A percentile compares a stretch with the other conserved stretches of the same genome.
phyloP scores from a whole-genome alignment of 129 eudicot genomes.

The Pseudognaphalium luteoalbum region DNA sequence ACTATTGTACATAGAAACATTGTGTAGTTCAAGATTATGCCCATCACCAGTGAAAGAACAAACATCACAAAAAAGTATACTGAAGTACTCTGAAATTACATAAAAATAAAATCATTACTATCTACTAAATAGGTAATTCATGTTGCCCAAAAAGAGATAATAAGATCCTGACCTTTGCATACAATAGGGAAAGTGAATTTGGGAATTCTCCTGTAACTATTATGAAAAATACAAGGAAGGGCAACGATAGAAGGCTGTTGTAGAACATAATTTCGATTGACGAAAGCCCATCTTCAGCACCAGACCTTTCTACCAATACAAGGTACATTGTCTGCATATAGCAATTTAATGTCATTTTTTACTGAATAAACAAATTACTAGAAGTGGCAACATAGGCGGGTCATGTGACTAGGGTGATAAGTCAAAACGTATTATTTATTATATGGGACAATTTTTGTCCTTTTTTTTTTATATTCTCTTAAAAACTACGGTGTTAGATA shows the following conservation, averaged over 20 bases:
- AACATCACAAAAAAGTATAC: conserved; percentile 62
- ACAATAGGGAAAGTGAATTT: conserved; percentile 61
- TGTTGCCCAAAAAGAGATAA: background rate
- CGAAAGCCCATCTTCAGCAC: conserved; percentile 96
- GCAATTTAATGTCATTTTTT: conserved; percentile 22
- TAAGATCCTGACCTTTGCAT: conserved; percentile 68
- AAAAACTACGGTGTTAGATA: background rate
- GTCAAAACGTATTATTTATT: background rate
- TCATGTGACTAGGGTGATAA: background rate
- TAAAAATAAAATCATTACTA: conserved; percentile 11
- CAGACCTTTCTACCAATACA: conserved; percentile 90
- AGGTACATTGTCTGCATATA: conserved; percentile 95
- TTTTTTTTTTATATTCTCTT: background rate
- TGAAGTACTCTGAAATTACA: conserved; percentile 61
- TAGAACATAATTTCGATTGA: conserved; percentile 94
- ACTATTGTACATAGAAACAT: conserved; percentile 98
- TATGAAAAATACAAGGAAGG: conserved; percentile 77
- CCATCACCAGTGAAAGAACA: conserved; percentile 89
- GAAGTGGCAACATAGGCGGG: background rate
- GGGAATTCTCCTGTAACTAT: conserved; percentile 86
- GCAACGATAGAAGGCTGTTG: conserved; percentile 83
- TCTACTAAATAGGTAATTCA: background rate
- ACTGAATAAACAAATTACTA: background rate
- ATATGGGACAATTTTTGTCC: background rate
- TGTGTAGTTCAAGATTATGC: conserved; percentile 90